Conservation (phyloP, 148 eudicot species). For the Spergularia bocconei region DNA sequence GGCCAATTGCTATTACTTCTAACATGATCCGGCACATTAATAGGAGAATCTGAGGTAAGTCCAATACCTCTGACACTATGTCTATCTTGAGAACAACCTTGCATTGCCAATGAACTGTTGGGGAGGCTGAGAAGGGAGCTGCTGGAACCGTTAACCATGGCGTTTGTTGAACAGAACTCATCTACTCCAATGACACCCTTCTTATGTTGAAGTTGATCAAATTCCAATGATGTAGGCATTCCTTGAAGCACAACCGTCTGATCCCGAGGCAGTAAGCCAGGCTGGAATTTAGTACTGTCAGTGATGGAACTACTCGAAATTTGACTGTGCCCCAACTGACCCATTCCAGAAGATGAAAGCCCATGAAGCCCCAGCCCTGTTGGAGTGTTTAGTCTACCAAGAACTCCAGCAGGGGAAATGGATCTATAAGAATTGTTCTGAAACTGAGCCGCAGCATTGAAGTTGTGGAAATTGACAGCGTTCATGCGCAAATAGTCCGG, state of each 20-base stretch:
- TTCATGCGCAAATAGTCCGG: constrained; percentile 46
- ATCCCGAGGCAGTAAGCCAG: constrained; percentile 28
- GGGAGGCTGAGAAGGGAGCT: constrained; percentile 32
- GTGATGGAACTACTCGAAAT: constrained; percentile 29
- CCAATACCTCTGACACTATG: constrained; percentile 24
- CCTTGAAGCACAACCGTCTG: constrained; percentile 52
- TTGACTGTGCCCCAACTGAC: constrained; percentile 43
- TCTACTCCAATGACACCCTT: background rate
- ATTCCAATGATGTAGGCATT: constrained; percentile 46
- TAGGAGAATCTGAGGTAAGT: constrained; percentile 35
- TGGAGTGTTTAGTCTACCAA: constrained; percentile 51
- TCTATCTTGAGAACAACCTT: constrained; percentile 32
- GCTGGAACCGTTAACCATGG: constrained; percentile 23
- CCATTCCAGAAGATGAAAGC: constrained; percentile 42
- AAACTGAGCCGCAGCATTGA: constrained; percentile 31
- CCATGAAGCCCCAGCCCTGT: constrained; percentile 40
- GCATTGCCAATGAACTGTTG: constrained; percentile 27
- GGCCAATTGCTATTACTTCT: constrained; percentile 40
- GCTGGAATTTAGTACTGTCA: constrained; percentile 33
- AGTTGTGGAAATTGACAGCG: constrained; percentile 38
- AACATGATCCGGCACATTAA: constrained; percentile 29
- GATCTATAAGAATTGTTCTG: constrained; percentile 42
- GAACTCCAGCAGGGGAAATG: constrained; percentile 38
- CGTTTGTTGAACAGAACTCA: background rate
- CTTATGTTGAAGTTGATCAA: constrained; percentile 39